A percentile compares a stretch with the other conserved stretches of the same genome.
These are phyloP conservation scores for Akanthomyces muscarius DNA, from an alignment of 2,329 filamentous ascomycete genomes.

Conservation along the genomic window DNA sequence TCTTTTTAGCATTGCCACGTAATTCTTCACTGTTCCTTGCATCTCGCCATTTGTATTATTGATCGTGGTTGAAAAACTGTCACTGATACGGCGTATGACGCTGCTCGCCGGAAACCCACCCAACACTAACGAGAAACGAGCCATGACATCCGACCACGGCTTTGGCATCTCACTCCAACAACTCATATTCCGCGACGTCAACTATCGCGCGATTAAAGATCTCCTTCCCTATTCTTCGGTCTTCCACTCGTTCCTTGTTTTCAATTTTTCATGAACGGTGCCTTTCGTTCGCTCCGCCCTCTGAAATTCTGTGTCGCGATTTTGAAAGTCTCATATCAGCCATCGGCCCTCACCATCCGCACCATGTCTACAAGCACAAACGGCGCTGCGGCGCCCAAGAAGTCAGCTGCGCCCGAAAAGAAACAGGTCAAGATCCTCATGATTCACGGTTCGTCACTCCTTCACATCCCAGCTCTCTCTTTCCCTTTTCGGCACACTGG, in stretches of 20 bases:
- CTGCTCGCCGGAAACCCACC: conserved; percentile 12
- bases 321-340: background rate
- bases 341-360: background rate
- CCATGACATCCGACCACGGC: background rate
- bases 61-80: background rate
- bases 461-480: background rate
- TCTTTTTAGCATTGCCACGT: too few species aligned
- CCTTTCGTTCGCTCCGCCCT: background rate
- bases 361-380: conserved; percentile 12
- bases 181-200: background rate
- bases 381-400: conserved; percentile 2
- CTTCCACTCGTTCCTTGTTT: background rate
- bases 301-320: background rate
- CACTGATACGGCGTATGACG: conserved; percentile 3
- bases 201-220: background rate
- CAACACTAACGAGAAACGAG: background rate
- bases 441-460: conserved; percentile 58
- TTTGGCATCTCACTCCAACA: background rate
- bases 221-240: background rate
- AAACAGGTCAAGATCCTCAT: conserved; percentile 65
- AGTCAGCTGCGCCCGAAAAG: conserved; percentile 30
- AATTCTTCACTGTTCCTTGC: too few species aligned
- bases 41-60: too few species aligned
- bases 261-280: background rate
- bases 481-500: background rate